phyloP scores from a whole-genome alignment of 306 rosid species.

The Abrus precatorius region DNA sequence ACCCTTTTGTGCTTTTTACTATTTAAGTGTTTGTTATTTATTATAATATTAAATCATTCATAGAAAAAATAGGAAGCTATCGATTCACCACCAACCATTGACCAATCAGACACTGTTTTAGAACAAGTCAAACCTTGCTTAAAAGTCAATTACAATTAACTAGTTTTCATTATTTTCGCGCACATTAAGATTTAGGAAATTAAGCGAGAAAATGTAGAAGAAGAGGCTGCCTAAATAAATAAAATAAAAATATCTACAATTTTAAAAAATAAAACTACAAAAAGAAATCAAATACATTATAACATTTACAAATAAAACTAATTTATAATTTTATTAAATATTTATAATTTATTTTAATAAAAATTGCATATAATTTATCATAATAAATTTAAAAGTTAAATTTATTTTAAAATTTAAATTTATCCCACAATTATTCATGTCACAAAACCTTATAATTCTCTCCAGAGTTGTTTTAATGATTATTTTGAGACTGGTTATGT shows the following conservation, averaged over 20 bases:
- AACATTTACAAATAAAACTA: too few relatives aligned
- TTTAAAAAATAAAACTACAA: too few relatives aligned
- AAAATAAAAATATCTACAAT: too few relatives aligned
- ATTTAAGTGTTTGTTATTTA: neutral
- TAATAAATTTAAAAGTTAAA: too few relatives aligned
- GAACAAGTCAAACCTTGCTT: neutral
- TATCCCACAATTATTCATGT: too few relatives aligned
- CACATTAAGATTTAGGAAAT: neutral
- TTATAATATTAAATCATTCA: neutral
- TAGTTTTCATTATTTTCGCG: neutral
- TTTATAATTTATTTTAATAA: too few relatives aligned
- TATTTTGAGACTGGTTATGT: neutral
- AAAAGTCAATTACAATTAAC: neutral
- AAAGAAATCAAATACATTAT: too few relatives aligned
- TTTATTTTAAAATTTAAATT: too few relatives aligned
- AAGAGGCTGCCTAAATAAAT: too few relatives aligned
- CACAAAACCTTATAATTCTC: neutral
- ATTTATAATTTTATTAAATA: too few relatives aligned
- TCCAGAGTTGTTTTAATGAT: neutral
- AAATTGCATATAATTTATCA: too few relatives aligned
- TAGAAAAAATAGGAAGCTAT: neutral
- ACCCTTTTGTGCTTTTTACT: neutral
- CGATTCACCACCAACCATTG: neutral
- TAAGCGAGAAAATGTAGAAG: neutral
- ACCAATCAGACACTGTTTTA: neutral